These are phyloP conservation scores for Sarcomyxa edulis DNA, from an alignment of 768 basidiomycete genomes.

Conservation along the genomic window DNA sequence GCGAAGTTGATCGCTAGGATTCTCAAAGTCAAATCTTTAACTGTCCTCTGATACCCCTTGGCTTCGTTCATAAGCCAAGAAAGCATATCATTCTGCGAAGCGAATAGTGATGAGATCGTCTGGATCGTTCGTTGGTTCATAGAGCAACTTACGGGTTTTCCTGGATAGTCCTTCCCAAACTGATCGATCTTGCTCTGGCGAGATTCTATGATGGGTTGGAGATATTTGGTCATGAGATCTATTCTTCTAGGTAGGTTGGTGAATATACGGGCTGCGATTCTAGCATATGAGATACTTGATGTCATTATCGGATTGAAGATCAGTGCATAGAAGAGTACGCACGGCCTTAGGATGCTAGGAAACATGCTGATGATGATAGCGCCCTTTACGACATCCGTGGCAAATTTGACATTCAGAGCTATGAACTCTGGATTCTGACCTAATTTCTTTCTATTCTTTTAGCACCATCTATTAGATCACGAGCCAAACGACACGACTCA, in stretches of 20 bases:
- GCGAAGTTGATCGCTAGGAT: slow-evolving; percentile 31
- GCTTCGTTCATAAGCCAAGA: slow-evolving; percentile 16
- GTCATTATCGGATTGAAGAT: neutral
- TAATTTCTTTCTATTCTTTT: no score
- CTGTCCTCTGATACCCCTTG: slow-evolving; percentile 3
- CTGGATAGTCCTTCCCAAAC: slow-evolving; percentile 7
- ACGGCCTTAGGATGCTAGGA: slow-evolving; percentile 29
- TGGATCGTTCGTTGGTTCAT: slow-evolving; percentile 13
- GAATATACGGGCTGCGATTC: slow-evolving; percentile 5
- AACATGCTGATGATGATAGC: slow-evolving; percentile 22
- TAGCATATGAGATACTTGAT: no score
- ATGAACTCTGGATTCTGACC: slow-evolving; percentile 22
- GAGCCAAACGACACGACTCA: slow-evolving; percentile 6
- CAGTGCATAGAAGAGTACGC: slow-evolving; percentile 8
- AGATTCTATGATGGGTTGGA: slow-evolving; percentile 8
- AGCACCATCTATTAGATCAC: no score
- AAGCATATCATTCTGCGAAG: slow-evolving; percentile 17
- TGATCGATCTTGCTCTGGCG: slow-evolving; percentile 3
- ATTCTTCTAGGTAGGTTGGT: slow-evolving; percentile 7
- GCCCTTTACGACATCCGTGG: slow-evolving; percentile 21
- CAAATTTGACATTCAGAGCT: slow-evolving; percentile 23
- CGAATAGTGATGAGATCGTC: slow-evolving; percentile 39
- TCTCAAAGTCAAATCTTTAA: slow-evolving; percentile 11
- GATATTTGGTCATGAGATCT: slow-evolving; percentile 5
- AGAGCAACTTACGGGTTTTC: slow-evolving; percentile 7